Conservation (phyloP, 2,329 filamentous ascomycete species). For the Neobulgaria alba region DNA sequence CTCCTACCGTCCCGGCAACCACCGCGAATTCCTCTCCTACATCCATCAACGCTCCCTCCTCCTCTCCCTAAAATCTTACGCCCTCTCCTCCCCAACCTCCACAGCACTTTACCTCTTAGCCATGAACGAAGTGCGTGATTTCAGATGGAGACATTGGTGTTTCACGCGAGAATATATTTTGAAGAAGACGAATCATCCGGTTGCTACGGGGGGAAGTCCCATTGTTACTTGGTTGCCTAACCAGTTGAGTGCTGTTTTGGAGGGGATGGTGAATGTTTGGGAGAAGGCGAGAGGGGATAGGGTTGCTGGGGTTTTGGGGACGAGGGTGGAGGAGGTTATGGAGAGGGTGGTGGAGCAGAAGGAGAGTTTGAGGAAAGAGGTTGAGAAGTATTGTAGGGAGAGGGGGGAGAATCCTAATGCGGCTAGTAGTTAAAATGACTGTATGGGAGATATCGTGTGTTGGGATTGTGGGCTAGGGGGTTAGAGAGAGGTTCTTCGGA, state of each 20-base stretch:
- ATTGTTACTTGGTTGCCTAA: slow-evolving; percentile 82
- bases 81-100: slow-evolving; percentile 44
- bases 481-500: too few relatives aligned
- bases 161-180: slow-evolving; percentile 80
- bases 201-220: slow-evolving; percentile 70
- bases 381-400: slow-evolving; percentile 65
- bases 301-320: slow-evolving; percentile 20
- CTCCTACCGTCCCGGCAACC: slow-evolving; percentile 79
- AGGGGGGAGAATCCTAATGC: slow-evolving; percentile 32
- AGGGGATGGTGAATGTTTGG: slow-evolving; percentile 56
- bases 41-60: slow-evolving; percentile 46
- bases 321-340: slow-evolving; percentile 52
- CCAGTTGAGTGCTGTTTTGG: slow-evolving; percentile 66
- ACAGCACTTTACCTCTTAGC: slow-evolving; percentile 55
- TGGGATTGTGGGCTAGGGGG: too few relatives aligned
- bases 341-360: slow-evolving; percentile 55
- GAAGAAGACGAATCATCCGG: slow-evolving; percentile 67
- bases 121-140: slow-evolving; percentile 69
- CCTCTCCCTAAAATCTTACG: slow-evolving; percentile 50
- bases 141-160: slow-evolving; percentile 79
- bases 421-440: too few relatives aligned
- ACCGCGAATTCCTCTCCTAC: slow-evolving; percentile 73
- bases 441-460: too few relatives aligned
- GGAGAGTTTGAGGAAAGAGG: slow-evolving; percentile 62
- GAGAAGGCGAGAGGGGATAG: too few relatives aligned